Evolutionary conservation across 139 green algal genomes (phyloP).

Genomic region (Coelastrella sp.): DNA sequence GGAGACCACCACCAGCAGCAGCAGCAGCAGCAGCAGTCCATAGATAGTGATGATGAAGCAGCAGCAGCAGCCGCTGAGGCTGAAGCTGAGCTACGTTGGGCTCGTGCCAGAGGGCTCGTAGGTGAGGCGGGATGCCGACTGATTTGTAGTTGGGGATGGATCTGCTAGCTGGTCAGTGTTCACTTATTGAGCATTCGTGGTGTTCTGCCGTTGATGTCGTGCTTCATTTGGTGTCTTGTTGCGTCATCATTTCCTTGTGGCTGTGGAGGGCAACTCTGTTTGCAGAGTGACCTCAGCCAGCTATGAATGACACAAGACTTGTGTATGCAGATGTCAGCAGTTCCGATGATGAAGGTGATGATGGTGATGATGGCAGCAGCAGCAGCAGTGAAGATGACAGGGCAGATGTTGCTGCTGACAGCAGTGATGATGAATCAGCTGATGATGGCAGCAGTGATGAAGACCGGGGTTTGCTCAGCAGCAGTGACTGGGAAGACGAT

Average conservation of each 20-base stretch:
- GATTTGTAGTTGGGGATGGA: not conserved
- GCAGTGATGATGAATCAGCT: slow-evolving; percentile 36
- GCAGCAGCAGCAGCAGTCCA: slow-evolving; percentile 12
- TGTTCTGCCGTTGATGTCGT: too few relatives aligned
- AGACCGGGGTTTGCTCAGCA: slow-evolving; percentile 49
- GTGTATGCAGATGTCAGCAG: slow-evolving; percentile 21
- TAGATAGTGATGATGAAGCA: not conserved
- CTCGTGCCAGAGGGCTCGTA: slow-evolving; percentile 65
- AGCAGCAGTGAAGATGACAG: not conserved
- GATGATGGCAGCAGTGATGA: slow-evolving; percentile 41
- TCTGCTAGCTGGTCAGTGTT: too few relatives aligned
- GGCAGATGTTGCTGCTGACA: too few relatives aligned
- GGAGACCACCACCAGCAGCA: not conserved
- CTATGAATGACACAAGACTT: too few relatives aligned
- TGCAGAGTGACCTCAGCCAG: too few relatives aligned
- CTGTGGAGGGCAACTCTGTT: too few relatives aligned
- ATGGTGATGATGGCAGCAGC: slow-evolving; percentile 38
- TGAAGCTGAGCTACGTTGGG: slow-evolving; percentile 65
- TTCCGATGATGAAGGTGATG: slow-evolving; percentile 34
- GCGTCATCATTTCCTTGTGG: too few relatives aligned
- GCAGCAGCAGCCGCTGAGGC: not conserved
- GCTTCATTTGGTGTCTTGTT: too few relatives aligned
- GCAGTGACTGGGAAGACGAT: slow-evolving; percentile 30
- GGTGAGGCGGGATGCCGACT: slow-evolving; percentile 9
- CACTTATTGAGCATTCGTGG: too few relatives aligned